phyloP scores from a whole-genome alignment of 768 basidiomycete genomes.

The Hypholoma sublateritium region DNA sequence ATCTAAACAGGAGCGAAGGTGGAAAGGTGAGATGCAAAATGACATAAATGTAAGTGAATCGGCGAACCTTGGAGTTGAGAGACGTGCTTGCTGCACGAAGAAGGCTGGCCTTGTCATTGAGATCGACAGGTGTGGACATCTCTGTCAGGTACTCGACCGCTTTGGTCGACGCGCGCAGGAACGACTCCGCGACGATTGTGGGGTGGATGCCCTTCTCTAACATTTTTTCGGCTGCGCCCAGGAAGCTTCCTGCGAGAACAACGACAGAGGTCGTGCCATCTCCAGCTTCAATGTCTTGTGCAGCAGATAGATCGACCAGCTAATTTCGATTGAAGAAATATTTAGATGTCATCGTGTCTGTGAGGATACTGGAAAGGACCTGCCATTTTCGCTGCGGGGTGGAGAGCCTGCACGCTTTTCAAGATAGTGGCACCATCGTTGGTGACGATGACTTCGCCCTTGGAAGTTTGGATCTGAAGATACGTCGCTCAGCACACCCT shows the following conservation, averaged over 20 bases:
- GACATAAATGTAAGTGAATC: not conserved
- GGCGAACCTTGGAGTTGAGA: slow-evolving; percentile 87
- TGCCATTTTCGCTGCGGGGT: slow-evolving; percentile 99
- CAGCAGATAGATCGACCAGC: slow-evolving; percentile 96
- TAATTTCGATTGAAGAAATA: slow-evolving; percentile 31
- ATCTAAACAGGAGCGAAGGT: slow-evolving; percentile 53
- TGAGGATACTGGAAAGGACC: slow-evolving; percentile 19
- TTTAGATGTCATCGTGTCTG: not conserved
- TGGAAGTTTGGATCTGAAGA: slow-evolving; percentile 87
- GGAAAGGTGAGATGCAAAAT: slow-evolving; percentile 2
- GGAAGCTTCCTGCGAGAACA: slow-evolving; percentile 89
- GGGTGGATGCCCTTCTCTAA: slow-evolving; percentile 96
- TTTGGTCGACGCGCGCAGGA: slow-evolving; percentile 88
- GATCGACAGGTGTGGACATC: slow-evolving; percentile 88
- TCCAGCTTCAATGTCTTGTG: slow-evolving; percentile 98
- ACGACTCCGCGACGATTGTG: slow-evolving; percentile 94
- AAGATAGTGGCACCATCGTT: slow-evolving; percentile 99
- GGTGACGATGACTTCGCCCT: slow-evolving; percentile 96
- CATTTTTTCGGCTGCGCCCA: slow-evolving; percentile 96
- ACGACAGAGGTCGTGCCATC: slow-evolving; percentile 99
- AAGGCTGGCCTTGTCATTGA: slow-evolving; percentile 82
- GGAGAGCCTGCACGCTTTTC: slow-evolving; percentile 91
- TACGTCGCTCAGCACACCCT: slow-evolving; percentile 8
- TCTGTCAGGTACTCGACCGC: slow-evolving; percentile 93
- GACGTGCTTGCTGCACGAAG: slow-evolving; percentile 93